Conservation (phyloP, 164 flowering plant species). For the Hamamelis virginiana region DNA sequence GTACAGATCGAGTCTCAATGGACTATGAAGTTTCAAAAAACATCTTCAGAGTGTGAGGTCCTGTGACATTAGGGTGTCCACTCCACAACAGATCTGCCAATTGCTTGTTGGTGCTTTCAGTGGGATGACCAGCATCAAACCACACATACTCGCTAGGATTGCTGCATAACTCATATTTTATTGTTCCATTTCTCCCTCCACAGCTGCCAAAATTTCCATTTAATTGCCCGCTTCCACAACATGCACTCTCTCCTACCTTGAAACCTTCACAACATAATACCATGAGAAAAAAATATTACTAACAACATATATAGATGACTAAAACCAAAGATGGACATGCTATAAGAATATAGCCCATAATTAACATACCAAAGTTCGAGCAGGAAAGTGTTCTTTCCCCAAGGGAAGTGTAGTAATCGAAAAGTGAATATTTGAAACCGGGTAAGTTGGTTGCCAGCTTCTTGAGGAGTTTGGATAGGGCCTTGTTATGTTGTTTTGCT, state of each 20-base stretch:
- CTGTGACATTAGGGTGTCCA: conserved; percentile 1
- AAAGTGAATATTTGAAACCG: conserved; percentile 13
- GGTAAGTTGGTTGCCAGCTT: background rate
- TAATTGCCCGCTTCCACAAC: conserved; percentile 29
- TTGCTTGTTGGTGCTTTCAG: conserved; percentile 24
- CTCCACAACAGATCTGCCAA: conserved; percentile 28
- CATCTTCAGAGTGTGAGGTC: conserved; percentile 10
- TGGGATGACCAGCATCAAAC: conserved; percentile 29
- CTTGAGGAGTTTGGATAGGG: background rate
- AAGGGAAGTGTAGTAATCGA: conserved; percentile 10
- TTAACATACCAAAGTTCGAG: background rate
- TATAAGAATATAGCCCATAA: too few relatives aligned
- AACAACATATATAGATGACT: too few relatives aligned
- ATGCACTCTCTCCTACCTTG: conserved; percentile 25
- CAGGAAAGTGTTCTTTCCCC: background rate
- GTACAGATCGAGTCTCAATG: too few relatives aligned
- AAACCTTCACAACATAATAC: conserved; percentile 23
- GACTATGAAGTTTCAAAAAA: background rate
- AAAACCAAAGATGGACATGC: too few relatives aligned
- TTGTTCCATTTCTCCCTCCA: conserved; percentile 8
- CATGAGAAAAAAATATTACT: too few relatives aligned
- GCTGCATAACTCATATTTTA: conserved; percentile 19
- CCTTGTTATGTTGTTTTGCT: conserved; percentile 10
- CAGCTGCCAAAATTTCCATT: conserved; percentile 18
- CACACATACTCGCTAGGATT: conserved; percentile 24